Conservation (phyloP, 2,329 filamentous ascomycete species). For the Ampelomyces quisqualis region DNA sequence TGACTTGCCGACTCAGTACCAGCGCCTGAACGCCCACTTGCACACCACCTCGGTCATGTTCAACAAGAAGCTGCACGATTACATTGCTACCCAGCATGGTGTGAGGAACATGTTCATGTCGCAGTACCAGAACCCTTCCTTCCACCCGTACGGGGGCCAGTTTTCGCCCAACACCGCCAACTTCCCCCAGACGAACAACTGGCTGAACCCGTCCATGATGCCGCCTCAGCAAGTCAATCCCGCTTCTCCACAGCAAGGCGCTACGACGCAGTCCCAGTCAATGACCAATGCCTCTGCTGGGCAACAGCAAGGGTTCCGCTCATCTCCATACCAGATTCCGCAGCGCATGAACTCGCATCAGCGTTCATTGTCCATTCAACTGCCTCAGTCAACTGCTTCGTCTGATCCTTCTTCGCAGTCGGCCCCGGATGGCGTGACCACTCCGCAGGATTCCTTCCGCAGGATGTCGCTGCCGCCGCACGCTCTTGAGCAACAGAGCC, state of each 20-base stretch:
- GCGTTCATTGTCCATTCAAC: conserved; percentile 50
- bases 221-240: conserved; percentile 38
- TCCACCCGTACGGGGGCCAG: conserved; percentile 20
- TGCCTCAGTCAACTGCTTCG: conserved; percentile 39
- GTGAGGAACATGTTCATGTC: conserved; percentile 51
- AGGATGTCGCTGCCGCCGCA: conserved; percentile 49
- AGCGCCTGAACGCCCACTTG: conserved; percentile 63
- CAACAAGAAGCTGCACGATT: conserved; percentile 62
- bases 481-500: conserved; percentile 22
- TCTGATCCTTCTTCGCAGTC: conserved; percentile 31
- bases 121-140: conserved; percentile 26
- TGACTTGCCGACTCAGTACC: conserved; percentile 67
- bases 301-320: conserved; percentile 42
- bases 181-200: conserved; percentile 25
- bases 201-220: conserved; percentile 37
- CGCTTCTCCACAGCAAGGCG: conserved; percentile 24
- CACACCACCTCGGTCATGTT: conserved; percentile 62
- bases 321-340: conserved; percentile 51
- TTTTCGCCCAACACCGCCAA: conserved; percentile 24
- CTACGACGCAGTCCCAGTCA: conserved; percentile 19
- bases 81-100: conserved; percentile 59
- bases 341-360: conserved; percentile 42
- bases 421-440: conserved; percentile 19
- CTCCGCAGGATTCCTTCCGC: conserved; percentile 33
- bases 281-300: conserved; percentile 27